Percentiles rank a stretch among this genome's conserved stretches.
Evolutionary conservation across 2,329 filamentous ascomycete species (phyloP).

Genomic region (Diaporthe citri): DNA sequence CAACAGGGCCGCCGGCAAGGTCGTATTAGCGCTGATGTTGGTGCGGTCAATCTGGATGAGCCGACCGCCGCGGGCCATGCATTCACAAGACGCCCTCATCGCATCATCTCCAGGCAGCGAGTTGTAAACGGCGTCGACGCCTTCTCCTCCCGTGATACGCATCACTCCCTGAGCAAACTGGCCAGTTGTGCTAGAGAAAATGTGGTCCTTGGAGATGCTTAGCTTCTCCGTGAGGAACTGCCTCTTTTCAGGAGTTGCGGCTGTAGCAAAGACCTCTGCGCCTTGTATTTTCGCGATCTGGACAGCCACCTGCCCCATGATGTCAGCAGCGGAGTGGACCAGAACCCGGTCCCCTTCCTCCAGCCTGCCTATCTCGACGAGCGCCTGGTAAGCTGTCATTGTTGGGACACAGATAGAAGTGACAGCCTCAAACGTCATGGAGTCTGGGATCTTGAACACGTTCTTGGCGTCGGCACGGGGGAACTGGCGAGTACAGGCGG

Average conservation of each 20-base stretch:
- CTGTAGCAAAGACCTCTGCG: constrained; percentile 57
- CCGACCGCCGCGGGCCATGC: constrained; percentile 56
- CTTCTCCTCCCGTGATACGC: constrained; percentile 29
- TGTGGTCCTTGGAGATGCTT: constrained; percentile 51
- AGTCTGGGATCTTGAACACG: constrained; percentile 49
- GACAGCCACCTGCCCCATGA: constrained; percentile 57
- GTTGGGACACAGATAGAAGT: constrained; percentile 38
- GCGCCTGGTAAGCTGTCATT: constrained; percentile 53
- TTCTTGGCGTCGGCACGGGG: constrained; percentile 36
- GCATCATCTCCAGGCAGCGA: constrained; percentile 46
- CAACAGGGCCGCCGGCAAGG: constrained; percentile 59
- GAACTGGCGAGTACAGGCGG: constrained; percentile 35
- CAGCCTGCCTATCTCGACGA: constrained; percentile 49
- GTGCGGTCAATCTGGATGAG: constrained; percentile 61
- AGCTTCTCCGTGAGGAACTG: constrained; percentile 48
- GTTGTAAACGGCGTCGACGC: constrained; percentile 39
- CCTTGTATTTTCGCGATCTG: constrained; percentile 52
- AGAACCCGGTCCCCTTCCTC: constrained; percentile 50
- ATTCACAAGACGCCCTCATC: constrained; percentile 57
- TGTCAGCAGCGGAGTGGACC: constrained; percentile 57
- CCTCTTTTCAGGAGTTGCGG: constrained; percentile 47
- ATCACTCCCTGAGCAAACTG: constrained; percentile 9
- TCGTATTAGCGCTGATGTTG: constrained; percentile 53
- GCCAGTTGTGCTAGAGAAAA: constrained; percentile 48
- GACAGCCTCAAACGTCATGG: constrained; percentile 49